Evolutionary conservation across 768 basidiomycete genomes (phyloP), one percentile per base, ranked within the genome.

Genomic region (Termitomyces sp.): DNA sequence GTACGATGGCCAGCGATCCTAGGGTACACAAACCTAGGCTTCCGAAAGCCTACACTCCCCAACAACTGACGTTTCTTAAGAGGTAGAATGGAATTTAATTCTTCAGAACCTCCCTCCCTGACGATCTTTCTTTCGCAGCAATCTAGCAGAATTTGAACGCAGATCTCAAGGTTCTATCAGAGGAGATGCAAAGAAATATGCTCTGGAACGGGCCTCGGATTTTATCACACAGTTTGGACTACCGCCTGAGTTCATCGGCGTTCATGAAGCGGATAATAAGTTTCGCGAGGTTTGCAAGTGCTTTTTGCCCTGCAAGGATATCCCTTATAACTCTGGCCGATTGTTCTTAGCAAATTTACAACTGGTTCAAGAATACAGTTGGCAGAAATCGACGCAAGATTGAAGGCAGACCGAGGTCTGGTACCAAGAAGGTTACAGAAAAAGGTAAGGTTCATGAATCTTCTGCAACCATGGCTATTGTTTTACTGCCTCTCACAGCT

Each of bases 321-420:
- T 35, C 42, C 26, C 56, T 53, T 49, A 53, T 65, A 58, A 67
- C 61, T 22, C 59, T 62, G 54, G 51, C 24, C 28, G 38, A 58
- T 35, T 35, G 10, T 38, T 56, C 62, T 66, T 71, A 85, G 84
- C 83, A 85, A 80, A 83, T 86, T 57, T 86, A 86, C 73, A 86
- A 85, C 63, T 87, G 85, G 85, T 86, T 84, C 72, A 86, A 86
- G 72, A 86, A 86, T 68, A 85, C 85, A 18, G 80, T 84, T 55
- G 85, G 84, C 6, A 75, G 85, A 33, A 82, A 79, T 7, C 74
- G 83, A 54, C 74, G 83, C 48, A 84, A 84, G 66, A 70, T 79
- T 46, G 83, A 84, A 59, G 82, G 83, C 6, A 73, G 79, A 28
- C 77, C 81, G 1, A 73, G 81, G 45, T 76, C 82, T 40, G 45